Conservation (phyloP, 768 basidiomycete genomes). For the Pleurotus tuber-regium region DNA sequence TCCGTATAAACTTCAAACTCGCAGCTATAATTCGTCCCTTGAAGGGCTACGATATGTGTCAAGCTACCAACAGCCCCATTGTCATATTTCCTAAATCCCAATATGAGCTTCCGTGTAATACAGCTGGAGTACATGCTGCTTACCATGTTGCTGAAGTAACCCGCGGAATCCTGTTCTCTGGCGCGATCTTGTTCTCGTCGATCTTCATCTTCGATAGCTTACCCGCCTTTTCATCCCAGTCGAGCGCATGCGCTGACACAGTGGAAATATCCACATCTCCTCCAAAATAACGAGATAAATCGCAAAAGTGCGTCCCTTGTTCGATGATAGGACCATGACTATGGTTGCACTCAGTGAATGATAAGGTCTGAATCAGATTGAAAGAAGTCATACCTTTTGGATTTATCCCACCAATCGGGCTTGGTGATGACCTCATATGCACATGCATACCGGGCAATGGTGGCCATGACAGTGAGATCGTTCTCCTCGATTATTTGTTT, state of each 20-base stretch:
- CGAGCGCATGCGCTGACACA: constrained; percentile 82
- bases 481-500: constrained; percentile 94
- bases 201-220: constrained; percentile 73
- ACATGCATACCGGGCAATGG: constrained; percentile 90
- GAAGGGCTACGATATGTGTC: constrained; percentile 85
- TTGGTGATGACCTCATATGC: constrained; percentile 80
- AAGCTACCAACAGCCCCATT: constrained; percentile 92
- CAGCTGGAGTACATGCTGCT: too few relatives aligned
- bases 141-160: constrained; percentile 90
- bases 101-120: too few relatives aligned
- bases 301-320: constrained; percentile 95
- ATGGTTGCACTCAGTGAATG: too few relatives aligned
- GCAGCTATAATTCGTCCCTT: constrained; percentile 90
- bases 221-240: constrained; percentile 89
- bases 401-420: constrained; percentile 92
- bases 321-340: constrained; percentile 83
- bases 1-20: constrained; percentile 93
- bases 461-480: constrained; percentile 90
- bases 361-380: constrained; percentile 1
- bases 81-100: constrained; percentile 78
- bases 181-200: constrained; percentile 80
- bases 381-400: constrained; percentile 52
- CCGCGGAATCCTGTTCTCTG: constrained; percentile 89
- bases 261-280: constrained; percentile 86
- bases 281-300: constrained; percentile 94